Evolutionary conservation across 192 early-diverging fungal species (phyloP).

Genomic region (Pilaira anomala): DNA sequence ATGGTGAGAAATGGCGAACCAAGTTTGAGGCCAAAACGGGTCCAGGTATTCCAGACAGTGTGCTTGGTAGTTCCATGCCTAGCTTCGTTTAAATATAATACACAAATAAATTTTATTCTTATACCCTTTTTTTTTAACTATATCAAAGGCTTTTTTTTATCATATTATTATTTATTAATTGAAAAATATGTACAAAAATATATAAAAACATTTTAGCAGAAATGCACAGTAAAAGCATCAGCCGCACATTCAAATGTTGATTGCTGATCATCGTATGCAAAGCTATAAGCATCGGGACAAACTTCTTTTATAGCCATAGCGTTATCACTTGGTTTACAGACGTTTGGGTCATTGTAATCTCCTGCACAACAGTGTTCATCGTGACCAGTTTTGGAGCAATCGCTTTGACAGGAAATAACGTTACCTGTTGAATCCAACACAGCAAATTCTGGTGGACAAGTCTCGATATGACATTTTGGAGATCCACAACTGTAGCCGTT

Average conservation of each 20-base stretch:
- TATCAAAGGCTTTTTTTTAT: no score
- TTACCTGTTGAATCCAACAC: conserved; percentile 23
- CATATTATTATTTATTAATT: no score
- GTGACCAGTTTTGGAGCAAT: conserved; percentile 20
- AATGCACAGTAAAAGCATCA: conserved; percentile 10
- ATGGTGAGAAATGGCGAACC: conserved; percentile 10
- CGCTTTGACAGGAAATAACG: conserved; percentile 23
- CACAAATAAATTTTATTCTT: no score
- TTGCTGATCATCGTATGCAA: conserved; percentile 36
- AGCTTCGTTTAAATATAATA: no score
- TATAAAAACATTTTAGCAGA: conserved; percentile 8
- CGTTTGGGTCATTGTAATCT: background rate
- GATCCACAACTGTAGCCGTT: conserved; percentile 22
- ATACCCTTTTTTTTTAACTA: no score
- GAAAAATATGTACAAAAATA: background rate
- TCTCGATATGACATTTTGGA: conserved; percentile 16
- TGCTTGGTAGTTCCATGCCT: no score
- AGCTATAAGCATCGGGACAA: conserved; percentile 31
- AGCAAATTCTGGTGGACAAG: conserved; percentile 12
- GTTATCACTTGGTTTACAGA: conserved; percentile 12
- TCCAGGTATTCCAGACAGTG: background rate
- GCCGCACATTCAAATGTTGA: conserved; percentile 20
- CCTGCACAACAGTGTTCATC: conserved; percentile 31
- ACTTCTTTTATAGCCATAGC: conserved; percentile 14
- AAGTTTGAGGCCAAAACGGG: background rate